Percentiles rank a stretch among this genome's conserved stretches.
Conservation (phyloP, 495 filamentous ascomycete species). For the Neurospora sp. region DNA sequence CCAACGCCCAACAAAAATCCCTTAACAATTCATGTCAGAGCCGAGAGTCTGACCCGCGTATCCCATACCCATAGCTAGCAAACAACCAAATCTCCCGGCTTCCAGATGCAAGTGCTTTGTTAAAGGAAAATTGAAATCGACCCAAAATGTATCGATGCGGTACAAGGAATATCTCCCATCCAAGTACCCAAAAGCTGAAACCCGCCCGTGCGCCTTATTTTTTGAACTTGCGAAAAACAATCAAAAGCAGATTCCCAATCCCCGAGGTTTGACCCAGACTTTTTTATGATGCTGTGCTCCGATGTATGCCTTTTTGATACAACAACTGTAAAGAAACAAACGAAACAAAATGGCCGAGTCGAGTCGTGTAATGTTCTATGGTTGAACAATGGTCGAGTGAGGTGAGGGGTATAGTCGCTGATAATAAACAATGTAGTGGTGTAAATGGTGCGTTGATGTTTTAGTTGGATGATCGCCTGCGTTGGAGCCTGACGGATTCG, state of each 20-base stretch:
- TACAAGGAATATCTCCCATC: neutral
- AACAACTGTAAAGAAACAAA: constrained; percentile 32
- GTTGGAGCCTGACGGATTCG: constrained; percentile 58
- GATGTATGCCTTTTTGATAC: constrained; percentile 42
- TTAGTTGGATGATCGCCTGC: constrained; percentile 38
- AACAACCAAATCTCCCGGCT: neutral
- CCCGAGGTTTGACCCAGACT: constrained; percentile 11
- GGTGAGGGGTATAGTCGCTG: constrained; percentile 28
- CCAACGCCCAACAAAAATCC: neutral
- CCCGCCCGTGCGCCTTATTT: neutral
- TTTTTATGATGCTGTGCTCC: constrained; percentile 46
- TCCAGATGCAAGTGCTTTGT: neutral
- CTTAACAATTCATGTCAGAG: neutral
- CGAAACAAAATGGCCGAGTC: constrained; percentile 12
- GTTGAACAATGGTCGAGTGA: constrained; percentile 15
- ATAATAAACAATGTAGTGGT: constrained; percentile 5
- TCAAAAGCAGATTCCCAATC: neutral
- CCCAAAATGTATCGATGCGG: neutral
- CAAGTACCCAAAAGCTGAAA: neutral
- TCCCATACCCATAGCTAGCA: neutral
- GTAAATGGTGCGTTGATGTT: neutral
- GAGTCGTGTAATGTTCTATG: constrained; percentile 19
- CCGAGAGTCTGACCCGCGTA: neutral
- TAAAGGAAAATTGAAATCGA: neutral
- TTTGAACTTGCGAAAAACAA: neutral